Evolutionary conservation across 164 flowering plant species (phyloP).

Genomic region (Houttuynia cordata): DNA sequence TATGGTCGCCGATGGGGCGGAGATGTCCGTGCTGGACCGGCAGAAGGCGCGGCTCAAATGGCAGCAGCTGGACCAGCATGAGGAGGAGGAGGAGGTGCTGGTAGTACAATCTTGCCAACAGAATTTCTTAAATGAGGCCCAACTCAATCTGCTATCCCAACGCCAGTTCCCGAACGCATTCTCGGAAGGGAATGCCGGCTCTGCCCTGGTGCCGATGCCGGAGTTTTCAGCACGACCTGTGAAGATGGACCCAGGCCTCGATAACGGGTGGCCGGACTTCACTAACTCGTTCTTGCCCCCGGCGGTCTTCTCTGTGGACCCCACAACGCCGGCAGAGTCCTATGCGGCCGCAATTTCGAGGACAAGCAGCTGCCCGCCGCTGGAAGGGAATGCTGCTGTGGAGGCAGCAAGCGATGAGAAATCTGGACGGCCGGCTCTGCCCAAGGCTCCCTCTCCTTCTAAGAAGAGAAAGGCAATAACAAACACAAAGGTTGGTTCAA

Average conservation of each 20-base stretch:
- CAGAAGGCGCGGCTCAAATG: slow-evolving; percentile 47
- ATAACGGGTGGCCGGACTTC: slow-evolving; percentile 37
- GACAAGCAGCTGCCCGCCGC: slow-evolving; percentile 33
- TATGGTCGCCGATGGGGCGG: slow-evolving; percentile 13
- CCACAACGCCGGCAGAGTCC: neutral
- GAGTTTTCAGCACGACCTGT: no score
- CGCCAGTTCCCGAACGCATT: no score
- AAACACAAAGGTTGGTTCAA: no score
- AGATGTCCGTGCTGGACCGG: slow-evolving; percentile 47
- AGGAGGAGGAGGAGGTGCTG: slow-evolving; percentile 5
- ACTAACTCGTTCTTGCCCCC: slow-evolving; percentile 11
- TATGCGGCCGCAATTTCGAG: slow-evolving; percentile 22
- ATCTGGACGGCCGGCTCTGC: no score
- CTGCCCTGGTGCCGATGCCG: no score
- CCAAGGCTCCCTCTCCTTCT: neutral
- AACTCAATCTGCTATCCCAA: neutral
- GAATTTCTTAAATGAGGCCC: slow-evolving; percentile 12
- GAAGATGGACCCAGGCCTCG: slow-evolving; percentile 18
- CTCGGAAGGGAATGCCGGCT: no score
- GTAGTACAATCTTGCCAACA: slow-evolving; percentile 14
- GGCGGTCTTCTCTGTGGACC: slow-evolving; percentile 12
- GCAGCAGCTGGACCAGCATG: slow-evolving; percentile 19
- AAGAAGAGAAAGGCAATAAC: slow-evolving; percentile 19
- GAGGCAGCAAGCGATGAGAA: slow-evolving; percentile 2
- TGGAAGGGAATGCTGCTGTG: slow-evolving; percentile 5